These are phyloP conservation scores for Arabidopsis suecica DNA, from an alignment of 345 rosid genomes.

Conservation along the genomic window DNA sequence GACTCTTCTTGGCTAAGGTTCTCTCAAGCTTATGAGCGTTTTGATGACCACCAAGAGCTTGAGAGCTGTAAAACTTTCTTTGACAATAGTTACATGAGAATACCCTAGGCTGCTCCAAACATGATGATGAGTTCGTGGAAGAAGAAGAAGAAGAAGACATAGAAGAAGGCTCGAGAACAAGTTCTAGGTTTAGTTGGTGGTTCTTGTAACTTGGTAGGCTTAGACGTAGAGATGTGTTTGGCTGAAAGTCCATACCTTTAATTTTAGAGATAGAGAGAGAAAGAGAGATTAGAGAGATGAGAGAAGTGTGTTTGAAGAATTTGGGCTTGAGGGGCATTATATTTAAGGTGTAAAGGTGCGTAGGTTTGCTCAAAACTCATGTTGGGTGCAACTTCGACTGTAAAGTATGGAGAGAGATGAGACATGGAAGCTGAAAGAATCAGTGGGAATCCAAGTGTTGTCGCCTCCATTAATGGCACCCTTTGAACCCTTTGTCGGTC, in stretches of 20 bases:
- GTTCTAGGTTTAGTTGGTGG: slow-evolving; percentile 65
- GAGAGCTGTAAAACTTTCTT: slow-evolving; percentile 93
- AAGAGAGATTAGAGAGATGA: slow-evolving; percentile 18
- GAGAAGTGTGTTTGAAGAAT: slow-evolving; percentile 35
- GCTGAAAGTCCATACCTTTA: slow-evolving; percentile 68
- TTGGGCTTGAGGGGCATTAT: slow-evolving; percentile 43
- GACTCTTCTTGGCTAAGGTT: slow-evolving; percentile 87
- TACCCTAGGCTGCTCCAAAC: slow-evolving; percentile 55
- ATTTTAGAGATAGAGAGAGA: slow-evolving; percentile 10
- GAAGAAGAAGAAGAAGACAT: slow-evolving; percentile 58
- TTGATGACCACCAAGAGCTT: slow-evolving; percentile 99
- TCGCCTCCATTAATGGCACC: slow-evolving; percentile 87
- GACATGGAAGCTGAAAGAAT: slow-evolving; percentile 63
- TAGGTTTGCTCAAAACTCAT: slow-evolving; percentile 50
- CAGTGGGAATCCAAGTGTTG: slow-evolving; percentile 77
- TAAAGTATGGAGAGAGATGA: slow-evolving; percentile 43
- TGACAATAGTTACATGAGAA: slow-evolving; percentile 96
- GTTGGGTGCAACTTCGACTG: slow-evolving; percentile 46
- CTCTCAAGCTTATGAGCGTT: slow-evolving; percentile 96
- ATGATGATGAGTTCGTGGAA: slow-evolving; percentile 50
- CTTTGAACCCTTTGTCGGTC: slow-evolving; percentile 79
- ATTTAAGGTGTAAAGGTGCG: slow-evolving; percentile 52
- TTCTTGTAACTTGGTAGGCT: slow-evolving; percentile 53
- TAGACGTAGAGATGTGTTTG: slow-evolving; percentile 71
- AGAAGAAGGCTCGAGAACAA: slow-evolving; percentile 63